Conservation (phyloP, 148 eudicot species). For the Silene conica region DNA sequence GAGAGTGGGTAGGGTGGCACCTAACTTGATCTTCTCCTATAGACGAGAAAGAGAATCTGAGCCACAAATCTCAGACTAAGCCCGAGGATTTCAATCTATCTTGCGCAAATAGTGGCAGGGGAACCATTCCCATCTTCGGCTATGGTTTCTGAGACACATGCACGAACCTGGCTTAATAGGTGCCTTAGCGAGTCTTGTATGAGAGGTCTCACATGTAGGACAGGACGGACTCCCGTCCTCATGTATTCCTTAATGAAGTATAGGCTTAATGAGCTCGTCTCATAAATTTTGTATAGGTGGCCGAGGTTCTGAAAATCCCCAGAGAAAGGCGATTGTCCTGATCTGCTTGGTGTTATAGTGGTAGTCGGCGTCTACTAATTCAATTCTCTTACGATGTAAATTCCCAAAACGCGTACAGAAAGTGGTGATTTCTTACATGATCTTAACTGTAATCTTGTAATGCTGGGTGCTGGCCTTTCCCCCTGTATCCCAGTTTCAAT, state of each 20-base stretch:
- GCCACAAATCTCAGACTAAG: slow-evolving; percentile 26
- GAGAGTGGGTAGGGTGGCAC: slow-evolving; percentile 50
- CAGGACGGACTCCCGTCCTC: no score
- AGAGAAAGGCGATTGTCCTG: not conserved
- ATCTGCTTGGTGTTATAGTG: not conserved
- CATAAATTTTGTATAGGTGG: no score
- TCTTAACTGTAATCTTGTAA: no score
- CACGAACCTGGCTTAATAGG: not conserved
- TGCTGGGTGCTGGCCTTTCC: no score
- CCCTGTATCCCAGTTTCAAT: no score
- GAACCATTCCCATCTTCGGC: not conserved
- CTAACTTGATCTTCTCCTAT: slow-evolving; percentile 36
- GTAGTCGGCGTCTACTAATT: no score
- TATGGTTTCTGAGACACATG: not conserved
- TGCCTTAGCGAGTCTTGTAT: not conserved
- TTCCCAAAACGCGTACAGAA: no score
- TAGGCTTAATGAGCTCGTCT: no score
- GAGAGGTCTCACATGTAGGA: no score
- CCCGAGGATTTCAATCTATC: not conserved
- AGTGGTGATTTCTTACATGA: no score
- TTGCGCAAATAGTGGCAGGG: not conserved
- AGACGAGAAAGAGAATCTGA: slow-evolving; percentile 55
- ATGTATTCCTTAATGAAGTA: no score
- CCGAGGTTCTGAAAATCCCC: not conserved
- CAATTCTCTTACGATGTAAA: no score